Base-by-base conservation (phyloP, 1,139 yeast genomes). In the Hansenula lynferdii region DNA sequence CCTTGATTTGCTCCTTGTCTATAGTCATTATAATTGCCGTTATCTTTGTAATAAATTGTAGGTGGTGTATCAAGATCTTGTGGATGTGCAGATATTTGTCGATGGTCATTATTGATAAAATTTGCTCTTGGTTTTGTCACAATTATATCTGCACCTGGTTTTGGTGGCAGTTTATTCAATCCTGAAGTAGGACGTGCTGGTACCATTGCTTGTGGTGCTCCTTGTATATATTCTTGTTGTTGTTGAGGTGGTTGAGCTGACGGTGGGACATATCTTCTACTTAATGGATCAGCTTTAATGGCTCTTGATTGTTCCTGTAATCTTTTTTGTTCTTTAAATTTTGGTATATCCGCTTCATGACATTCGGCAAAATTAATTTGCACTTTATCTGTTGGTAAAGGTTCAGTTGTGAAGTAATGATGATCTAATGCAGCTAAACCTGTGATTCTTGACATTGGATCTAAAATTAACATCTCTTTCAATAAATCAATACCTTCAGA, bases 271-370 rank as follows among this genome's bases (percentile, higher is more conserved):
- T 9, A 26, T 28, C 31, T 28, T 28, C 23, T 11, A 28, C 31
- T 28, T 8, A 19, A 8, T 19, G 31, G 31, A n/a, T 28, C 6
- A 5, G 15, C n/a, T 12, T 8, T 16, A 16, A 18, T n/a, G 14
- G 26, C 5, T 15, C 11, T 18, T 26, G 29, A 24, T 18, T 26
- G 25, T 26, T 26, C 30, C n/a, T 22, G 11, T 28, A 14, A 28
- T 19, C 31, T 37, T 36, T 23, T 28, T 19, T 62, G 66, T 50
- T 69, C 69, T 49, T 76, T 77, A 52, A 72, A 80, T 48, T 78
- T 68, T 43, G 84, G 80, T 39, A 79, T 77, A 55, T 85, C 95
- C 30, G 87, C 77, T 58, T 92, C 97, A 58, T 92, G 97, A 47
- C 95, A 79, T 48, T 90, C 95, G 45, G 84, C 89, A 51, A 83